Percentiles rank a stretch among this genome's conserved stretches.
These are phyloP conservation scores for Nothopassalora personata DNA, from an alignment of 2,329 filamentous ascomycete species.

Conservation along the genomic window DNA sequence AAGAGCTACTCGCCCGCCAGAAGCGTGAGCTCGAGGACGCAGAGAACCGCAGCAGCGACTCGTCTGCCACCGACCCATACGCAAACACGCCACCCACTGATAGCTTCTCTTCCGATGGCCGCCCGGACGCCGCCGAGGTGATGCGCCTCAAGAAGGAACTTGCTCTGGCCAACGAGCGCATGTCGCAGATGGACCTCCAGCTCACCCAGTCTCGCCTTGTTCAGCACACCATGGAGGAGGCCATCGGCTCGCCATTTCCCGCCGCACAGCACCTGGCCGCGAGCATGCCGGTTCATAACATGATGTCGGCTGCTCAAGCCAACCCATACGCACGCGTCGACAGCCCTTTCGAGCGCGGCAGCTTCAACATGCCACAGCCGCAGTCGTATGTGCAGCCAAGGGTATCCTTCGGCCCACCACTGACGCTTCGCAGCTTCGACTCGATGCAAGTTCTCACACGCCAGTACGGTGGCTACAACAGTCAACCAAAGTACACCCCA, in stretches of 20 bases:
- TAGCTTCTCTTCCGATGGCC: constrained; percentile 18
- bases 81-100: constrained; percentile 24
- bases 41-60: constrained; percentile 30
- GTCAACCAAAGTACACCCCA: constrained; percentile 22
- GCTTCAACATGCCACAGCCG: constrained; percentile 13
- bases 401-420: background rate
- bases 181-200: constrained; percentile 66
- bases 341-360: constrained; percentile 16
- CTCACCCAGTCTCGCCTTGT: constrained; percentile 59
- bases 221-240: constrained; percentile 55
- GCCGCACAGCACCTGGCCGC: constrained; percentile 27
- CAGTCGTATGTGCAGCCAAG: constrained; percentile 14
- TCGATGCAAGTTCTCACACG: constrained; percentile 11
- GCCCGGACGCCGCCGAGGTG: constrained; percentile 53
- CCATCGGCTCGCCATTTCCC: constrained; percentile 30
- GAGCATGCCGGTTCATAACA: constrained; percentile 23
- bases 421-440: constrained; percentile 16
- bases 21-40: constrained; percentile 47
- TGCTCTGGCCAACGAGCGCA: constrained; percentile 63
- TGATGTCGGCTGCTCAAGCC: constrained; percentile 11
- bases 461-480: constrained; percentile 8
- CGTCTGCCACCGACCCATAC: constrained; percentile 29
- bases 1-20: constrained; percentile 55
- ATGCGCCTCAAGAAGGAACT: constrained; percentile 65
- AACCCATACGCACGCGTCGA: constrained; percentile 10